Evolutionary conservation across 345 rosid genomes (phyloP), one percentile per base, ranked within the genome.

Genomic region (Brassica rapa): DNA sequence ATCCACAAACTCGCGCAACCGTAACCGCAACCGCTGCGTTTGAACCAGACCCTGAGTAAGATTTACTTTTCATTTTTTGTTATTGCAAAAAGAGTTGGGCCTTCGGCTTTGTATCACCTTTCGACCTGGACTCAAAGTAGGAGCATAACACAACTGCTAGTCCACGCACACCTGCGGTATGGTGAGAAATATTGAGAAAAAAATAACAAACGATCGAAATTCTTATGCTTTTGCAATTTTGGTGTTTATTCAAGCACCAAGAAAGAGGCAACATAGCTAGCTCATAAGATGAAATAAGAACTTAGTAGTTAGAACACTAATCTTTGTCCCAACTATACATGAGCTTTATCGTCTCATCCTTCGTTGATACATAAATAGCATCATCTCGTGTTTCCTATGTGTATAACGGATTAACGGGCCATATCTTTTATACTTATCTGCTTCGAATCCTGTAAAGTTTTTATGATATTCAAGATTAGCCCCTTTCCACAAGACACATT

Each of bases 401-500:
- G n/a, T 65, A 65, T 1, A 65, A 9, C 15, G 21, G 21, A 19
- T 19, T 19, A 19, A 19, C 21, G 21, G 21, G 21, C 15, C 29
- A 65, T 51, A 65, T 10, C 4, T 19, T 9, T 4, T 0, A 10
- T 10, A 10, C 5, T 0, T 6, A 35, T 2, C n/a, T 9, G 15
- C 29, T 2, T 19, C 8, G 5, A 35, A 65, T 65, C n/a, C 51
- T 21, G 4, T 2, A 33, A 64, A 64, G 7, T 8, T 9, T 1
- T 64, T 33, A 64, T 35, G 49, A 37, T 35, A 65, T 33, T 65
- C 51, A 3, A 65, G 49, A 33, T 64, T 64, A 65, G 69, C 69
- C 7, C 51, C 69, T 5, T 65, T 65, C 69, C 69, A 19, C 15
- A 65, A 35, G 0, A 10, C 6, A 65, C 69, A 65, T 65, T 9